phyloP scores from a whole-genome alignment of 2,329 filamentous ascomycete genomes.

The Ceratocystis huliohia region DNA sequence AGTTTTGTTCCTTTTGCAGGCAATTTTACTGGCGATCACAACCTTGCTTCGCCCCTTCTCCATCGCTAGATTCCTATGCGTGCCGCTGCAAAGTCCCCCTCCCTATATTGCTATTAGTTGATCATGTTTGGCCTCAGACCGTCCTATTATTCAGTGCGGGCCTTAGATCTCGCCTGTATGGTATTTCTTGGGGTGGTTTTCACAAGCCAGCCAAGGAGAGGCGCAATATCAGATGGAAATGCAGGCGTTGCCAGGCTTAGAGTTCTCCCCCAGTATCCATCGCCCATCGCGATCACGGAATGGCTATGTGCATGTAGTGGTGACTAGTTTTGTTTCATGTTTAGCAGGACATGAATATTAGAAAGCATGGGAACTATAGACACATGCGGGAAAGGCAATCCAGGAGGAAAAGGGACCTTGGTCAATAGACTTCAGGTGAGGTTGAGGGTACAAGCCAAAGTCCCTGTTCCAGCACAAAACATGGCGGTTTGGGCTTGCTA shows the following conservation, averaged over 20 bases:
- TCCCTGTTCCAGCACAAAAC: neutral
- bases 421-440: neutral
- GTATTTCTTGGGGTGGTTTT: neutral
- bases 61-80: neutral
- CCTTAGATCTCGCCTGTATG: neutral
- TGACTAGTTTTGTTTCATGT: constrained; percentile 7
- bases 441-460: neutral
- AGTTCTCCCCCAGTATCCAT: neutral
- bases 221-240: constrained; percentile 7
- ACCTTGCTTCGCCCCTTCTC: constrained; percentile 1
- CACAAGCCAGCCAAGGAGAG: neutral
- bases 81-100: neutral
- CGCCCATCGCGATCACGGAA: neutral
- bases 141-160: neutral
- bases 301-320: neutral
- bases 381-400: neutral
- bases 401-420: neutral
- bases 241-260: neutral
- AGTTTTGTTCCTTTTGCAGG: neutral
- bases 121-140: neutral
- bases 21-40: constrained; percentile 1
- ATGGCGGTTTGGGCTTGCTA: constrained; percentile 1
- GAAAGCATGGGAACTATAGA: neutral
- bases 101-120: neutral
- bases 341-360: neutral